Percentiles rank a stretch among this genome's conserved stretches.
These are phyloP conservation scores for Fomitiporia mediterranea DNA, from an alignment of 1,284 basidiomycete genomes.

Conservation along the genomic window DNA sequence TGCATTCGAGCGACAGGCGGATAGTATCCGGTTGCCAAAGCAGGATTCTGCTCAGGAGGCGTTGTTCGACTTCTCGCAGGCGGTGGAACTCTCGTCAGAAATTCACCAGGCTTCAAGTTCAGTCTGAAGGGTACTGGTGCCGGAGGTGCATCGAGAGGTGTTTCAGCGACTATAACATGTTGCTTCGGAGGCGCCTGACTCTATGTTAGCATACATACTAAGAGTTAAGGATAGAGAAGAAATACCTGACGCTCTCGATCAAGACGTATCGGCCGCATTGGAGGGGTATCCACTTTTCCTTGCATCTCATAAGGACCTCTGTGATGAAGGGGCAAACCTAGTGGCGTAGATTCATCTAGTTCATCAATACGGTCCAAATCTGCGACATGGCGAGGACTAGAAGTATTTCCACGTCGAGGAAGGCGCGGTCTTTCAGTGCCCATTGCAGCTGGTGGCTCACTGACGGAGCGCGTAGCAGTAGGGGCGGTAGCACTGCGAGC, in stretches of 20 bases:
- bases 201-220: not conserved
- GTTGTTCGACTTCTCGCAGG: not conserved
- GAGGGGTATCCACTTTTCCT: slow-evolving; percentile 12
- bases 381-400: slow-evolving; percentile 9
- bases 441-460: slow-evolving; percentile 3
- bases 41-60: not conserved
- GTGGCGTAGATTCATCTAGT: slow-evolving; percentile 65
- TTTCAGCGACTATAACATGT: slow-evolving; percentile 10
- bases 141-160: slow-evolving; percentile 5
- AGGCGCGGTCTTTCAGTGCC: slow-evolving; percentile 11
- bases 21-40: not conserved
- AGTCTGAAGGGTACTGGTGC: slow-evolving; percentile 16
- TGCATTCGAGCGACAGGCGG: not conserved
- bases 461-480: not conserved
- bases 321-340: slow-evolving; percentile 58
- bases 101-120: slow-evolving; percentile 17
- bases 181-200: not conserved
- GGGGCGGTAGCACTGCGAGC: slow-evolving; percentile 5
- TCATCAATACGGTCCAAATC: slow-evolving; percentile 70
- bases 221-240: not conserved
- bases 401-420: slow-evolving; percentile 11
- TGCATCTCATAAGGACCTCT: slow-evolving; percentile 59
- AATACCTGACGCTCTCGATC: slow-evolving; percentile 8
- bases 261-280: not conserved
- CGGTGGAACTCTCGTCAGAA: slow-evolving; percentile 18